Percentiles rank a stretch among this genome's conserved stretches.
Conservation (phyloP, 208 protist species). For the Crithidia acanthocephali region DNA sequence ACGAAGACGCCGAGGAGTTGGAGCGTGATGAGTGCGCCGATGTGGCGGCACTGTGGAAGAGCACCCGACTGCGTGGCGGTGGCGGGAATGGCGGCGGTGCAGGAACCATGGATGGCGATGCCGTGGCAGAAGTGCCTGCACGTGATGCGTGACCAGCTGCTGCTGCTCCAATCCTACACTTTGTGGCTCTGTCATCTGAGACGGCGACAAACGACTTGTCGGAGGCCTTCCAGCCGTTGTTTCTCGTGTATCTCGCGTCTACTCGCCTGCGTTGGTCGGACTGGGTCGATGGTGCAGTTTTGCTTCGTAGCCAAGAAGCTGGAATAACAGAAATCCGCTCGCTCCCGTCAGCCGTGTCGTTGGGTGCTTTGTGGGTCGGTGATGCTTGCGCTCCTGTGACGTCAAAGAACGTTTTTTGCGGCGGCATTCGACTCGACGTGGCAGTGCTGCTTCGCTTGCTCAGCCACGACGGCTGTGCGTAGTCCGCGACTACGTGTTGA, state of each 20-base stretch:
- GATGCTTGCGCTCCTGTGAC: too few relatives aligned
- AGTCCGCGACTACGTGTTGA: slow-evolving; percentile 1
- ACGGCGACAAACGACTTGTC: background rate
- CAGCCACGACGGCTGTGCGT: background rate
- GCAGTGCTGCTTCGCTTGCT: background rate
- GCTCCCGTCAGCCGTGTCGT: background rate
- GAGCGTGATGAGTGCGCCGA: background rate
- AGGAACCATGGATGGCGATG: background rate
- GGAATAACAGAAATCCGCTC: slow-evolving; percentile 18
- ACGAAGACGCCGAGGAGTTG: slow-evolving; percentile 2
- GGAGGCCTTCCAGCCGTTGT: background rate
- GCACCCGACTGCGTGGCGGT: slow-evolving; percentile 9
- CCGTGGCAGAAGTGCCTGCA: background rate
- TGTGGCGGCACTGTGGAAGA: slow-evolving; percentile 10
- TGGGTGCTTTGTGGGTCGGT: background rate
- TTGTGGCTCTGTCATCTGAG: too few relatives aligned
- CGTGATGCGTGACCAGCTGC: background rate
- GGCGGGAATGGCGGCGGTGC: slow-evolving; percentile 10
- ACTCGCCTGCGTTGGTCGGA: background rate
- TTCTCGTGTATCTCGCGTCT: background rate
- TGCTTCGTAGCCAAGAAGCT: slow-evolving; percentile 13
- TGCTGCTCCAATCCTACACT: too few relatives aligned
- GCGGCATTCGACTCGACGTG: background rate
- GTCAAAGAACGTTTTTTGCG: too few relatives aligned
- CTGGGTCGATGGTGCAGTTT: background rate